These are phyloP conservation scores for Solanum chiquidenum DNA, from an alignment of 257 asterid genomes.

Conservation along the genomic window DNA sequence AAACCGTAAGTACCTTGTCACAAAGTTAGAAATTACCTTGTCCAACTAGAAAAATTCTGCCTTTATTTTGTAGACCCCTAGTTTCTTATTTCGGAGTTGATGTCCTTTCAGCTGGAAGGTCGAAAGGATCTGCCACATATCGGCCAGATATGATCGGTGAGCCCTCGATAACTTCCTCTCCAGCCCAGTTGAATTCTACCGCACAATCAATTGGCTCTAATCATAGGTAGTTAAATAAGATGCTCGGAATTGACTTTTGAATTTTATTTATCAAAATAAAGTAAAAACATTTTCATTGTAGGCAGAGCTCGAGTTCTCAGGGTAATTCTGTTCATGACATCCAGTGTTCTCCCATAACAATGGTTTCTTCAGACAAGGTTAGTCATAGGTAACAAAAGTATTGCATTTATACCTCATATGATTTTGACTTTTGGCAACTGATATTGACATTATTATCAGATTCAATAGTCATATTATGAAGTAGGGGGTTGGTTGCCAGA, in stretches of 20 bases:
- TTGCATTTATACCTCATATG: not conserved
- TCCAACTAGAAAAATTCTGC: not conserved
- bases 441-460: not conserved
- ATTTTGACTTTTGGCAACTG: not conserved
- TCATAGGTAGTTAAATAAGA: conserved; percentile 23
- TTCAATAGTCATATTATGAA: not conserved
- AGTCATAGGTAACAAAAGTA: not conserved
- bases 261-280: not conserved
- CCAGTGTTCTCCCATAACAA: conserved; percentile 17
- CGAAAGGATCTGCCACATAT: conserved; percentile 28
- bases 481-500: not conserved
- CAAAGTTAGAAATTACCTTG: not conserved
- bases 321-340: not conserved
- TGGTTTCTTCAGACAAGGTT: conserved; percentile 48
- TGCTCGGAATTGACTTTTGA: not conserved
- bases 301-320: conserved; percentile 16
- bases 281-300: not conserved
- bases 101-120: conserved; percentile 37
- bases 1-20: conserved; percentile 37
- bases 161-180: conserved; percentile 10
- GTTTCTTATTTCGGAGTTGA: not conserved
- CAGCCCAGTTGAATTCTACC: conserved; percentile 5
- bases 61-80: not conserved
- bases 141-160: not conserved
- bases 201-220: conserved; percentile 10